A percentile compares a stretch with the other conserved stretches of the same genome.
Evolutionary conservation across 345 rosid species (phyloP).

Genomic region (Heritiera fomes): DNA sequence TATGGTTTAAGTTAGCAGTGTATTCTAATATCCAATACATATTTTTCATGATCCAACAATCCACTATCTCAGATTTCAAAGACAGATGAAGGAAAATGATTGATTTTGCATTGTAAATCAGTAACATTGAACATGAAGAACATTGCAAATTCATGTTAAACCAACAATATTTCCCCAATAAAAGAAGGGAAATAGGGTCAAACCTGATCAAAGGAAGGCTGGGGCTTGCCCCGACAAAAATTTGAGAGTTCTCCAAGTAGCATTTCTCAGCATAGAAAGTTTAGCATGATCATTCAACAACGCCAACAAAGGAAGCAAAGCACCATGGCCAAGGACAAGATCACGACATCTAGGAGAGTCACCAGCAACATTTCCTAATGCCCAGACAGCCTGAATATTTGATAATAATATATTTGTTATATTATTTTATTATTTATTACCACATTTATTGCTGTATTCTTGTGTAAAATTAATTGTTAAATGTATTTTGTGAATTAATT

Average conservation of each 20-base stretch:
- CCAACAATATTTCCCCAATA: not conserved
- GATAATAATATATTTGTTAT: too few species aligned
- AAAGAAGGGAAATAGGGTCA: not conserved
- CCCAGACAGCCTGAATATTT: slow-evolving; percentile 63
- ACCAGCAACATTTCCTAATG: slow-evolving; percentile 64
- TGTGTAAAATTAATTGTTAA: too few species aligned
- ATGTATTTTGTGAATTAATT: too few species aligned
- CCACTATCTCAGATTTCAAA: not conserved
- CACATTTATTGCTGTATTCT: too few species aligned
- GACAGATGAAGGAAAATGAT: not conserved
- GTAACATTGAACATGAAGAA: not conserved
- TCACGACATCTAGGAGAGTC: slow-evolving; percentile 58
- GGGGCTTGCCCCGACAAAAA: slow-evolving; percentile 61
- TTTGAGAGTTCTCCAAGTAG: slow-evolving; percentile 60
- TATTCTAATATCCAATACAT: not conserved
- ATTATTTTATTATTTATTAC: too few species aligned
- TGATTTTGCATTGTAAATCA: not conserved
- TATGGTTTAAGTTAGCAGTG: not conserved
- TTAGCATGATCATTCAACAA: slow-evolving; percentile 51
- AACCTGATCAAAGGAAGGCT: slow-evolving; percentile 53
- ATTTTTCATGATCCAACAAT: not conserved
- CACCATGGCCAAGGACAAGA: slow-evolving; percentile 52
- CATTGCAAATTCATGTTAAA: not conserved
- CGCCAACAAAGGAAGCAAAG: slow-evolving; percentile 45
- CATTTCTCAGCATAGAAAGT: slow-evolving; percentile 54